phyloP scores from a whole-genome alignment of 2,329 filamentous ascomycete species.

The Calonectria ilicicola region DNA sequence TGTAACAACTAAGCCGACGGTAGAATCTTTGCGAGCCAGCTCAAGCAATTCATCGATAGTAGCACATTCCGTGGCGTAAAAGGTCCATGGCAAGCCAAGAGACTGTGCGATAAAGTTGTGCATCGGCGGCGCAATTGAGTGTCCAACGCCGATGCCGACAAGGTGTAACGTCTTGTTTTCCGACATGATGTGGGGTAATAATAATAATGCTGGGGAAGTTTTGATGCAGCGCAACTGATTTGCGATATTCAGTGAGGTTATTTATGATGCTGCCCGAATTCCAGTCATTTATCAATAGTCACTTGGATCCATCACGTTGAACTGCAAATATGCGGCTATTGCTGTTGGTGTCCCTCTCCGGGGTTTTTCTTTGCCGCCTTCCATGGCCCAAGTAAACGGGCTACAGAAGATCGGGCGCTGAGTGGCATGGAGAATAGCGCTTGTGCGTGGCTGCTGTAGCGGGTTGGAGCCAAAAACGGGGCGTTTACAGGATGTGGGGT shows the following conservation, averaged over 20 bases:
- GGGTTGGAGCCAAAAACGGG: neutral
- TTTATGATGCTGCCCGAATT: neutral
- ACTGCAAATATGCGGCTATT: neutral
- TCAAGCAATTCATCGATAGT: conserved; percentile 47
- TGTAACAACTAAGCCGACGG: conserved; percentile 40
- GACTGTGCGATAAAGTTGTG: conserved; percentile 53
- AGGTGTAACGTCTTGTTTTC: conserved; percentile 45
- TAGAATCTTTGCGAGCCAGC: conserved; percentile 44
- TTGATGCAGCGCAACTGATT: neutral
- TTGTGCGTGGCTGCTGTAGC: neutral
- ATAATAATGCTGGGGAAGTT: neutral
- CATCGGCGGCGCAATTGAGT: conserved; percentile 55
- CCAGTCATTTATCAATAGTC: neutral
- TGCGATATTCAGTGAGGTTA: neutral
- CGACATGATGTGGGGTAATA: conserved; percentile 10
- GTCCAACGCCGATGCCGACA: conserved; percentile 52
- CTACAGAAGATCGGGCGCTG: neutral
- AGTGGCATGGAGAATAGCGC: neutral
- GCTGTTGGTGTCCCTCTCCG: neutral
- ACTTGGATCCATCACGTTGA: neutral
- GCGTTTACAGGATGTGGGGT: neutral
- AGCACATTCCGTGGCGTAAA: conserved; percentile 42
- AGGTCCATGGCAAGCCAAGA: conserved; percentile 48
- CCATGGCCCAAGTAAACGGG: neutral
- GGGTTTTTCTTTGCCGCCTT: conserved; percentile 17